Base-by-base conservation (phyloP, 2,329 filamentous ascomycete species). In the Cordyceps pruinosa region DNA sequence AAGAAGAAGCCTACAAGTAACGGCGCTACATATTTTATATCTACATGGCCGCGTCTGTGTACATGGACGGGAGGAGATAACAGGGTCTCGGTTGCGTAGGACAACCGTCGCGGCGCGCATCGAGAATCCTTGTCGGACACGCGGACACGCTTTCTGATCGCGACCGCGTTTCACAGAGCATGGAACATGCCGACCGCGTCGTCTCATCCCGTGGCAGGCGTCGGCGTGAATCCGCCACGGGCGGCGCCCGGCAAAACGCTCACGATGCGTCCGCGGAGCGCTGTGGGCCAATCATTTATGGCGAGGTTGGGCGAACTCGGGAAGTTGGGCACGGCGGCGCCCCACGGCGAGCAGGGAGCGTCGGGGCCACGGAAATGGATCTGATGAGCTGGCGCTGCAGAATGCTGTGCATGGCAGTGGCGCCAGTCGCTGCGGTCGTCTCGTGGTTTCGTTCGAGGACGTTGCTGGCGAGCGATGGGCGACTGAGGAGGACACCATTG, bases 241-340 rank as follows among this genome's bases (percentile, higher is more conserved):
- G 34, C 34, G 26, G 44, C 23, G 34, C 23, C n/a, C 44, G 4
- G 42, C 52, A 23, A 34, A 48, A 39, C n/a, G 25, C 34, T 47
- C 52, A 56, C 52, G 52, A 44, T 26, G 19, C 39, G n/a, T 35
- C 5, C 25, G 25, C 54, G 59, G 59, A 48, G 47, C 56, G 46
- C 47, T 54, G 51, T 56, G 56, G 34, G 59, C 59, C 59, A 60
- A 60, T 60, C 56, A 46, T 35, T 52, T 46, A 48, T 39, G 21
- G 19, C 39, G 39, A 44, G 46, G 51, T 42, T 50, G 52, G 44
- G 52, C 52, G 9, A 41, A 21, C 25, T 26, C 28, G 23, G 44
- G 44, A 48, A 56, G 48, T 56, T 47, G 52, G 52, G 52, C 44
- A 25, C n/a, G 21, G 15, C 12, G 39, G 35, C 50, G 39, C 37